Conservation (phyloP, 1,284 basidiomycete genomes). For the Rhizoctonia solani region DNA sequence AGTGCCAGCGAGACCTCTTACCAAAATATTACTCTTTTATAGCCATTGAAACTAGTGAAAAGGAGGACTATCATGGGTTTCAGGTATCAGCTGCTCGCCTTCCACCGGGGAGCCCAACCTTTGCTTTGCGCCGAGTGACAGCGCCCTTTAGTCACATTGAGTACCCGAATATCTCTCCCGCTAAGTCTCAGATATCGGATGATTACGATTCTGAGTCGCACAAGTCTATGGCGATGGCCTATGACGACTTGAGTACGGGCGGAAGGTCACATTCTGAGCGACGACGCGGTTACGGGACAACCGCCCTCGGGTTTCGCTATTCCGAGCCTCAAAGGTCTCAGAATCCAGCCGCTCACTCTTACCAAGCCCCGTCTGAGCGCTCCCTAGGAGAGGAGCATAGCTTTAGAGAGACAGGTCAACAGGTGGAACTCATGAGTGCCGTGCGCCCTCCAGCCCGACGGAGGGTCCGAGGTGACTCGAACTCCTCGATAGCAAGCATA, state of each 20-base stretch:
- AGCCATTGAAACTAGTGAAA: not conserved
- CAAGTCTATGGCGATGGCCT: not conserved
- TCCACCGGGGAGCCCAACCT: constrained; percentile 18
- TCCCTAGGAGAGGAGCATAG: not conserved
- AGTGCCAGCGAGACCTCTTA: not conserved
- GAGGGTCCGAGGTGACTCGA: constrained; percentile 5
- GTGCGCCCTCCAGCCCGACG: not conserved
- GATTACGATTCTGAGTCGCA: not conserved
- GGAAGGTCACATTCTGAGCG: not conserved
- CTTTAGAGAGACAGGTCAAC: not conserved
- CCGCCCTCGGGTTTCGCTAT: not conserved
- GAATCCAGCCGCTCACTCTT: not conserved
- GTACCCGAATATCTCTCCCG: not conserved
- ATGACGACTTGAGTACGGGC: not conserved
- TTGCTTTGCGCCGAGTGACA: constrained; percentile 9
- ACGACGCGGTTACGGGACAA: not conserved
- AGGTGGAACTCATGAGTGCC: not conserved
- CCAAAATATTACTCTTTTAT: not conserved
- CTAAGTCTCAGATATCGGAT: not conserved
- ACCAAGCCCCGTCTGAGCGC: not conserved
- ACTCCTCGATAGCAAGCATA: constrained; percentile 20
- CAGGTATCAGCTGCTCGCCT: constrained; percentile 5
- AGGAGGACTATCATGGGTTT: not conserved
- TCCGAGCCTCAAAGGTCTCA: not conserved
- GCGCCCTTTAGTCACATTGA: constrained; percentile 26